Percentiles rank a stretch among this genome's conserved stretches.
These are phyloP conservation scores for Neocatenulostroma microsporum DNA, from an alignment of 2,329 filamentous ascomycete species.

Conservation along the genomic window DNA sequence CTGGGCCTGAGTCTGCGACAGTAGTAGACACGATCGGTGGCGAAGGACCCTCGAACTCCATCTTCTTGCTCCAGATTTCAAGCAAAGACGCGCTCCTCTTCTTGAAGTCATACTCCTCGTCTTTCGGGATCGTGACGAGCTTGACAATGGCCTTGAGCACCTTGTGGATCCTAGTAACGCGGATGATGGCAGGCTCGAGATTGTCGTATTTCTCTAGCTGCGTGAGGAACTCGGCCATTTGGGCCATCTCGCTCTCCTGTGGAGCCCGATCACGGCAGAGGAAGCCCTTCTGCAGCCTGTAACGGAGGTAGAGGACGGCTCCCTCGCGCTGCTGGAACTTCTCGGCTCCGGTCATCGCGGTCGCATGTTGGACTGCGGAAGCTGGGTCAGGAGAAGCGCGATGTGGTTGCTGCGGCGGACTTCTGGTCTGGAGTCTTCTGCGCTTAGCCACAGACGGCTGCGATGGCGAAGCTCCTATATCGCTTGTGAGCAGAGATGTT, in stretches of 20 bases:
- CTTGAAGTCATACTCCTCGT: constrained; percentile 87
- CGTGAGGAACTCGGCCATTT: constrained; percentile 67
- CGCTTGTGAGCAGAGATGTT: too few relatives aligned
- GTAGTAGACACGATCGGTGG: too few relatives aligned
- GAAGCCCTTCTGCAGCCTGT: constrained; percentile 91
- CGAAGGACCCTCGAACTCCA: constrained; percentile 43
- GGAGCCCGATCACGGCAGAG: constrained; percentile 75
- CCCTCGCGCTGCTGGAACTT: constrained; percentile 52
- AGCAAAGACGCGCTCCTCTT: constrained; percentile 69
- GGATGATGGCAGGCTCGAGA: constrained; percentile 82
- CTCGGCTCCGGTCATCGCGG: constrained; percentile 49
- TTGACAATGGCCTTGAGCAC: constrained; percentile 92
- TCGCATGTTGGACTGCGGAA: too few relatives aligned
- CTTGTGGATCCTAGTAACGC: constrained; percentile 95
- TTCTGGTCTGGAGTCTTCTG: constrained; percentile 52
- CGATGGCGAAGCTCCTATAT: too few relatives aligned
- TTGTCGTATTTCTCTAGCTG: constrained; percentile 76
- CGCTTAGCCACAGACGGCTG: too few relatives aligned
- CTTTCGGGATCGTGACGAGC: constrained; percentile 73
- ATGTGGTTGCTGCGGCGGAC: too few relatives aligned
- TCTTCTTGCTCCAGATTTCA: constrained; percentile 79
- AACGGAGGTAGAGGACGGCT: constrained; percentile 80
- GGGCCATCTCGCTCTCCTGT: constrained; percentile 75
- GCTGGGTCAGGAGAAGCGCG: too few relatives aligned
- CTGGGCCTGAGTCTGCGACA: too few relatives aligned